These are phyloP conservation scores for Primulina eburnea DNA, from an alignment of 257 asterid genomes.

Conservation along the genomic window DNA sequence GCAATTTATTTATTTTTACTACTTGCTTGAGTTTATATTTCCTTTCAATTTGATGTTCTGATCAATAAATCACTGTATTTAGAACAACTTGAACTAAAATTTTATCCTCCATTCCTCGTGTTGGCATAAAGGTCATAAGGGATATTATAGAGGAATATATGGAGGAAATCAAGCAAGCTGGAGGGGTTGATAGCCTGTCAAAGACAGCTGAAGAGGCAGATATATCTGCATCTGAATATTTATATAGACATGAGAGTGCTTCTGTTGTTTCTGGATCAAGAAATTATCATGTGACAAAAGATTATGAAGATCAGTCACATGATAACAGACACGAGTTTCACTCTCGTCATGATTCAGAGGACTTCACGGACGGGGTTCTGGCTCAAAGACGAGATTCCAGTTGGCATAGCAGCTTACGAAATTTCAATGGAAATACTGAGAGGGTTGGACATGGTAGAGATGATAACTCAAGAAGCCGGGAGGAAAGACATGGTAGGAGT, in stretches of 20 bases:
- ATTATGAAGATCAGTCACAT: conserved; percentile 25
- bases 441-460: conserved; percentile 30
- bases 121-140: conserved; percentile 57
- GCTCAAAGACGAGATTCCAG: conserved; percentile 35
- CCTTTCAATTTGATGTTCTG: not conserved
- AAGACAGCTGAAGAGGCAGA: conserved; percentile 38
- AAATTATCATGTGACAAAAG: conserved; percentile 30
- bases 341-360: conserved; percentile 29
- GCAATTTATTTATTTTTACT: not conserved
- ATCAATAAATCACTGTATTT: not conserved
- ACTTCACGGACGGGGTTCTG: conserved; percentile 28
- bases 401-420: conserved; percentile 30
- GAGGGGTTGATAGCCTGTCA: conserved; percentile 36
- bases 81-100: not conserved
- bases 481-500: not conserved
- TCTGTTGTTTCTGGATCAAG: conserved; percentile 29
- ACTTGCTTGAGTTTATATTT: not conserved
- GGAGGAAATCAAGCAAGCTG: conserved; percentile 70
- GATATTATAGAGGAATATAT: conserved; percentile 78
- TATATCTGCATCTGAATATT: conserved; percentile 34
- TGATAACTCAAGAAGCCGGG: conserved; percentile 29
- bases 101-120: conserved; percentile 15
- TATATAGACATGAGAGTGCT: conserved; percentile 28
- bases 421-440: conserved; percentile 30
- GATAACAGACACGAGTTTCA: conserved; percentile 33